Percentiles rank a stretch among this genome's conserved stretches.
phyloP scores from a whole-genome alignment of 2,329 filamentous ascomycete genomes.

The Stachybotrys echinatus region DNA sequence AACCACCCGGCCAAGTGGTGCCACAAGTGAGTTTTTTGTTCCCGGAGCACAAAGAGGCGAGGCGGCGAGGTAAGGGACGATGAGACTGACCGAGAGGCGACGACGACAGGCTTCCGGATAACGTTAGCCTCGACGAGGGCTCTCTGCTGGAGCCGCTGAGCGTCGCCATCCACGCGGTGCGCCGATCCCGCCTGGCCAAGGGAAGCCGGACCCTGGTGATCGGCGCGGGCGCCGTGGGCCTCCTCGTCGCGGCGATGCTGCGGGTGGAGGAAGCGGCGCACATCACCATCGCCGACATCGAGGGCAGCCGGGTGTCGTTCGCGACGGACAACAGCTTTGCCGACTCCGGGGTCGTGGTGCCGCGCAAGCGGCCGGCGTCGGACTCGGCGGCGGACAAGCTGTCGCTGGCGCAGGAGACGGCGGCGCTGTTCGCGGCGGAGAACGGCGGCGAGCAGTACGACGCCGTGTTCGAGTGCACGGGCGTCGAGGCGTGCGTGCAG shows the following conservation, averaged over 20 bases:
- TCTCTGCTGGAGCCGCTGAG: neutral
- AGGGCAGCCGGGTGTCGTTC: slow-evolving; percentile 28
- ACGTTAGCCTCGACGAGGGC: neutral
- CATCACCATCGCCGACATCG: slow-evolving; percentile 16
- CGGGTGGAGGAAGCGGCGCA: slow-evolving; percentile 14
- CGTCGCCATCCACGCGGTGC: slow-evolving; percentile 39
- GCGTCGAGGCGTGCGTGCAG: slow-evolving; percentile 11
- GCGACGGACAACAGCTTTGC: slow-evolving; percentile 24
- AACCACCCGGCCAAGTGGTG: slow-evolving; percentile 2
- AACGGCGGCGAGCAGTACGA: slow-evolving; percentile 4
- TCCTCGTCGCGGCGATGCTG: slow-evolving; percentile 6
- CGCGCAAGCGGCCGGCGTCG: slow-evolving; percentile 5
- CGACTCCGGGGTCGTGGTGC: slow-evolving; percentile 13
- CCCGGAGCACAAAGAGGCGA: neutral
- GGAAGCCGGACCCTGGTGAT: neutral
- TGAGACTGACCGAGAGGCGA: neutral
- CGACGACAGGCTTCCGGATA: neutral
- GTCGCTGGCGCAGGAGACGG: slow-evolving; percentile 11
- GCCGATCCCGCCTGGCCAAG: slow-evolving; percentile 6
- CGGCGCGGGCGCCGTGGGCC: slow-evolving; percentile 3
- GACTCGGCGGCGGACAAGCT: slow-evolving; percentile 13
- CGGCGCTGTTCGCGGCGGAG: slow-evolving; percentile 3
- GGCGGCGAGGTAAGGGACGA: no score
- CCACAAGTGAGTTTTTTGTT: neutral
- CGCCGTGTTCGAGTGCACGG: slow-evolving; percentile 12